These are phyloP conservation scores for Globisporangium cylindrosporum DNA, from an alignment of 352 stramenopile genomes.

Conservation along the genomic window DNA sequence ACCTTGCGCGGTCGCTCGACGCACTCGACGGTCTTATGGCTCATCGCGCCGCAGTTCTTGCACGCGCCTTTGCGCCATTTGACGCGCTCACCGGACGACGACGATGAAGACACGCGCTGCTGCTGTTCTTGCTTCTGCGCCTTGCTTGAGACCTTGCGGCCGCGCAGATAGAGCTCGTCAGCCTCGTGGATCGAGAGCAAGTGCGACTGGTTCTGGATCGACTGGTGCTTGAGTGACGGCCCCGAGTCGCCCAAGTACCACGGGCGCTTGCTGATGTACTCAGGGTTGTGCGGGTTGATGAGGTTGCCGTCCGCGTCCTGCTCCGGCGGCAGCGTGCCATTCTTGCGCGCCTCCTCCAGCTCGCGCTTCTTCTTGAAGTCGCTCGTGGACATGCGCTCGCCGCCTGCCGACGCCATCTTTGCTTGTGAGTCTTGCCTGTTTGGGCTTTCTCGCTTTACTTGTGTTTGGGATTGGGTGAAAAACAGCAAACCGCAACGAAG, in stretches of 20 bases:
- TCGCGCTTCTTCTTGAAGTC: constrained; percentile 89
- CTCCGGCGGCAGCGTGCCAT: constrained; percentile 82
- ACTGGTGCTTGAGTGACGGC: constrained; percentile 95
- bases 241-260: constrained; percentile 97
- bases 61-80: constrained; percentile 91
- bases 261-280: constrained; percentile 99
- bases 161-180: constrained; percentile 73
- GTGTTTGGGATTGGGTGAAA: background rate
- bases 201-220: constrained; percentile 88
- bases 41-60: constrained; percentile 94
- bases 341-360: constrained; percentile 88
- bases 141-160: constrained; percentile 20
- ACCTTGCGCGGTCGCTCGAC: constrained; percentile 91
- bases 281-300: constrained; percentile 99
- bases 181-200: constrained; percentile 89
- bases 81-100: constrained; percentile 21
- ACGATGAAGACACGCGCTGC: background rate
- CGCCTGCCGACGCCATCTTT: constrained; percentile 56
- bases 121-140: background rate
- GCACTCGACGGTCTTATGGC: constrained; percentile 91
- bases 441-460: background rate
- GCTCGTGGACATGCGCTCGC: constrained; percentile 69
- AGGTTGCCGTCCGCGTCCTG: constrained; percentile 92
- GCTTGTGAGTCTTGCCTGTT: constrained; percentile 12
- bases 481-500: no score